Evolutionary conservation across 139 green algal species (phyloP).

Genomic region (Closterium sp.): DNA sequence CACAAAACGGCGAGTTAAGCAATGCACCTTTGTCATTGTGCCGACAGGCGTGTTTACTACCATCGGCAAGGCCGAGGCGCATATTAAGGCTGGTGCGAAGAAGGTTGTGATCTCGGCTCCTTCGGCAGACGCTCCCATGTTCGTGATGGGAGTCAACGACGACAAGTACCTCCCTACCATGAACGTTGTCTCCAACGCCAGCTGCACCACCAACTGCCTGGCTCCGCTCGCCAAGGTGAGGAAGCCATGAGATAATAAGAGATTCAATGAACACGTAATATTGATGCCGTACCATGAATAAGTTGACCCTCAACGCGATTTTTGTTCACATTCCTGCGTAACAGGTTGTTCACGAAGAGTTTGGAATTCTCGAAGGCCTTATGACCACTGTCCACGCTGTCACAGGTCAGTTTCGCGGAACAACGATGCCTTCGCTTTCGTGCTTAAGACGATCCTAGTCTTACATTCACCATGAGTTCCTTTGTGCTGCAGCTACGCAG

Average conservation of each 20-base stretch:
- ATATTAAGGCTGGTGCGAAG: slow-evolving; percentile 78
- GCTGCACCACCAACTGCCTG: slow-evolving; percentile 97
- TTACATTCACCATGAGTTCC: not conserved
- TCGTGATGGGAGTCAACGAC: slow-evolving; percentile 93
- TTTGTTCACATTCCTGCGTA: too few species aligned
- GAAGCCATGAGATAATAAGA: too few species aligned
- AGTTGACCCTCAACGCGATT: not conserved
- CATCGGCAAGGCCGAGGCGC: slow-evolving; percentile 33
- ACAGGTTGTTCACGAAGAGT: slow-evolving; percentile 76
- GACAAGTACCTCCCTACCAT: slow-evolving; percentile 72
- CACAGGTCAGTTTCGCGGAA: slow-evolving; percentile 62
- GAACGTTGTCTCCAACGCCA: slow-evolving; percentile 72
- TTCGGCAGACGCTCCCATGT: slow-evolving; percentile 84
- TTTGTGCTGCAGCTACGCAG: slow-evolving; percentile 72
- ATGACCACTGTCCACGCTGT: slow-evolving; percentile 94
- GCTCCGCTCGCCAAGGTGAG: slow-evolving; percentile 80
- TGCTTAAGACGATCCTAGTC: not conserved
- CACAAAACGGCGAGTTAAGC: too few species aligned
- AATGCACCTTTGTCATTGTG: not conserved
- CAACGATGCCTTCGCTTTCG: not conserved
- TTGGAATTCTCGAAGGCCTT: slow-evolving; percentile 64
- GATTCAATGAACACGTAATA: too few species aligned
- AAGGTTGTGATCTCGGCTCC: slow-evolving; percentile 94
- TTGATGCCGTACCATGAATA: not conserved
- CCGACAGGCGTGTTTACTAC: slow-evolving; percentile 55